Percentiles rank a stretch among this genome's conserved stretches.
phyloP scores from a whole-genome alignment of 768 basidiomycete genomes.

The Panellus pusillus region DNA sequence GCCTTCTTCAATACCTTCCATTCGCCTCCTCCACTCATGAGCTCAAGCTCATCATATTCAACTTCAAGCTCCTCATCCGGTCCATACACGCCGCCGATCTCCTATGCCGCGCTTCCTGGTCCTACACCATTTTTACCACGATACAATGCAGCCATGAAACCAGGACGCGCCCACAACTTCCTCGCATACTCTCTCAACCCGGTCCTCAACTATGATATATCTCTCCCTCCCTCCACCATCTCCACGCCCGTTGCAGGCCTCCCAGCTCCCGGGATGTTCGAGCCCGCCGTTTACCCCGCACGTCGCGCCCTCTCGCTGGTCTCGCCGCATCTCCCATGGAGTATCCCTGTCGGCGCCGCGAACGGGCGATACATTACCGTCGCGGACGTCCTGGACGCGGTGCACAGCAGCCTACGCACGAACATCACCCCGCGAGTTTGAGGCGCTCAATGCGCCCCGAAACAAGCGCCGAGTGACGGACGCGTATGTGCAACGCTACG shows the following conservation, averaged over 20 bases:
- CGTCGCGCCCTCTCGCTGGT: conserved; percentile 35
- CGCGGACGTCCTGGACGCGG: conserved; percentile 47
- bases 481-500: conserved; percentile 48
- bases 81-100: too few relatives aligned
- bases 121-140: not conserved
- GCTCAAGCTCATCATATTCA: too few relatives aligned
- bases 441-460: conserved; percentile 32
- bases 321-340: conserved; percentile 32
- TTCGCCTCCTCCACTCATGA: too few relatives aligned
- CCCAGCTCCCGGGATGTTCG: conserved; percentile 34
- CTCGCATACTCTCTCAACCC: conserved; percentile 33
- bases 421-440: conserved; percentile 48
- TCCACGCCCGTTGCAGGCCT: conserved; percentile 22
- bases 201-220: conserved; percentile 39
- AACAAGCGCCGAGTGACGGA: conserved; percentile 36
- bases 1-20: too few relatives aligned
- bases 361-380: conserved; percentile 39
- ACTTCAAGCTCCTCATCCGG: too few relatives aligned
- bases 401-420: conserved; percentile 49
- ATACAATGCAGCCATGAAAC: too few relatives aligned
- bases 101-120: not conserved
- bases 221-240: conserved; percentile 31
- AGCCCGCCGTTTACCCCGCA: conserved; percentile 45
- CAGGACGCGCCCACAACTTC: not conserved
- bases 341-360: conserved; percentile 35